Percentiles rank a stretch among this genome's conserved stretches.
These are phyloP conservation scores for Lasiosphaeris hirsuta DNA, from an alignment of 495 filamentous ascomycete species.

Conservation along the genomic window DNA sequence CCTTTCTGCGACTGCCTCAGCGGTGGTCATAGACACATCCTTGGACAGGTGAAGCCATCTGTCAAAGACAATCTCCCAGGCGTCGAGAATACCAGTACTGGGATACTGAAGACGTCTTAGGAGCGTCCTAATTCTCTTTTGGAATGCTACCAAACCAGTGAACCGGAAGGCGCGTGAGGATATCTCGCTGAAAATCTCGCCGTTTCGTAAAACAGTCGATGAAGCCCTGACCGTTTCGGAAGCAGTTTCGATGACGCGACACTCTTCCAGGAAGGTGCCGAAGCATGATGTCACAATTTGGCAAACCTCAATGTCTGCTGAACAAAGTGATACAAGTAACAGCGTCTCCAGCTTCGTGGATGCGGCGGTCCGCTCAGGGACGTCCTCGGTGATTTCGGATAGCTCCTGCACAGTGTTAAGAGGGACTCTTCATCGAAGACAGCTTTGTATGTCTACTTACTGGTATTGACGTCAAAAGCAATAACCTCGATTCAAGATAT, in stretches of 20 bases:
- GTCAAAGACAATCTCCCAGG: slow-evolving; percentile 62
- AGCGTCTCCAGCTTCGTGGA: slow-evolving; percentile 55
- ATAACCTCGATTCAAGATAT: slow-evolving; percentile 49
- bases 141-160: slow-evolving; percentile 63
- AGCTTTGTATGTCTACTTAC: slow-evolving; percentile 23
- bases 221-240: slow-evolving; percentile 45
- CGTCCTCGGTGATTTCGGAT: slow-evolving; percentile 44
- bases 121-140: slow-evolving; percentile 56
- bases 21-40: slow-evolving; percentile 49
- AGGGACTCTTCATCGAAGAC: background rate
- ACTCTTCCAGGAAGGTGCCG: slow-evolving; percentile 60
- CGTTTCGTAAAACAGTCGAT: slow-evolving; percentile 54
- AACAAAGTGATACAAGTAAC: slow-evolving; percentile 59
- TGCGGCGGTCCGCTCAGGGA: slow-evolving; percentile 46
- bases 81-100: slow-evolving; percentile 56
- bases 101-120: slow-evolving; percentile 58
- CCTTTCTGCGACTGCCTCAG: slow-evolving; percentile 50
- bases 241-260: slow-evolving; percentile 49
- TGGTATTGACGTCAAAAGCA: slow-evolving; percentile 45
- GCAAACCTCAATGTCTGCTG: slow-evolving; percentile 59
- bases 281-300: slow-evolving; percentile 59
- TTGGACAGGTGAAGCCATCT: slow-evolving; percentile 58
- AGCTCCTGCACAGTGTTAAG: slow-evolving; percentile 37
- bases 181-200: slow-evolving; percentile 58
- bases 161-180: slow-evolving; percentile 60